Percentiles rank a stretch among this genome's conserved stretches.
These are phyloP conservation scores for Aechmea fasciata DNA, from an alignment of 176 grass and related monocot genomes.

Conservation along the genomic window DNA sequence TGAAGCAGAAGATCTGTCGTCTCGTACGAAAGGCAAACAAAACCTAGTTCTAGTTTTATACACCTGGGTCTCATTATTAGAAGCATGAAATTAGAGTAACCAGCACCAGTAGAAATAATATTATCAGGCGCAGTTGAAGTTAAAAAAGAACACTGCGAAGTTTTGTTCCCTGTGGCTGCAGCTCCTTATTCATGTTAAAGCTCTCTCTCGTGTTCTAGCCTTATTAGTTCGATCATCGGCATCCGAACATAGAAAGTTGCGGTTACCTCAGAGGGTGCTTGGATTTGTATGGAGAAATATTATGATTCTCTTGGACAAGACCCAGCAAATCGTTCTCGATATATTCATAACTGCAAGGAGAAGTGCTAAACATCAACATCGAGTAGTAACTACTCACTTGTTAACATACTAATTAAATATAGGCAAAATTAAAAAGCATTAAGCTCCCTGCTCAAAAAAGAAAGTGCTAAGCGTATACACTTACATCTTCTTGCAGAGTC, in stretches of 20 bases:
- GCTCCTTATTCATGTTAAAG: not conserved
- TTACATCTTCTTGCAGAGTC: conserved; percentile 69
- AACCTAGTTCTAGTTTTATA: too few relatives aligned
- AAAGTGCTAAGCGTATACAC: conserved; percentile 3
- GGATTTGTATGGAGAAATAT: conserved; percentile 27
- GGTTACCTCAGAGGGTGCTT: conserved; percentile 19
- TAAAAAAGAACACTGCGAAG: not conserved
- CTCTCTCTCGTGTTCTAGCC: not conserved
- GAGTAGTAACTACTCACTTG: not conserved
- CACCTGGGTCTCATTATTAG: too few relatives aligned
- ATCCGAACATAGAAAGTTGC: conserved; percentile 11
- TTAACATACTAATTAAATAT: not conserved
- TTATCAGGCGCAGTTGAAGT: not conserved
- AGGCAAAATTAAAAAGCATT: too few relatives aligned
- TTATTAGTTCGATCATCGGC: not conserved
- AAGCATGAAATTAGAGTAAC: too few relatives aligned
- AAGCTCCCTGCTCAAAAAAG: too few relatives aligned
- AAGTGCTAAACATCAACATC: not conserved
- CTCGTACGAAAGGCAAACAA: too few relatives aligned
- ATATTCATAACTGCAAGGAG: conserved; percentile 20
- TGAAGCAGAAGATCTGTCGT: too few relatives aligned
- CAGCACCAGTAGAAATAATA: too few relatives aligned
- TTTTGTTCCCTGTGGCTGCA: not conserved
- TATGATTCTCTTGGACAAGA: conserved; percentile 18
- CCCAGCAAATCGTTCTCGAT: conserved; percentile 27